These are phyloP conservation scores for Misopates orontium DNA, from an alignment of 257 asterid genomes.

Conservation along the genomic window DNA sequence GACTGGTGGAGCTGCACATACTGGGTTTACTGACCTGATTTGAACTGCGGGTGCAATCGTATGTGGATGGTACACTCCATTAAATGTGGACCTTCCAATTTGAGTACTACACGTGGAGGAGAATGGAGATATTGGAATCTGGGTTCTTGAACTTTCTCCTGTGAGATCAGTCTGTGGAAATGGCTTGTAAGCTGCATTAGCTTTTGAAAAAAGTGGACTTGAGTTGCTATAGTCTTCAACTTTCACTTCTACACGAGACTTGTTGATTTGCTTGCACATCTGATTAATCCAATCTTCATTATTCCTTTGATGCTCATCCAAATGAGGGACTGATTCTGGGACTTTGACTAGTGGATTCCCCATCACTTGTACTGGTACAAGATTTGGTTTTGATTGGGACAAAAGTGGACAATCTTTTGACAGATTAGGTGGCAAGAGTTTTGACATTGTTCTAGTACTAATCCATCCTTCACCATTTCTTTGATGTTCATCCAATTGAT, in stretches of 20 bases:
- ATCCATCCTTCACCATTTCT: too few relatives aligned
- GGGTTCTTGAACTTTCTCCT: too few relatives aligned
- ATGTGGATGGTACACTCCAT: slow-evolving; percentile 24
- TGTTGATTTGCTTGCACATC: slow-evolving; percentile 31
- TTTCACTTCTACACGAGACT: not conserved
- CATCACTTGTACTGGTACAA: not conserved
- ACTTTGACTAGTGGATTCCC: too few relatives aligned
- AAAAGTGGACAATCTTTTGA: slow-evolving; percentile 17
- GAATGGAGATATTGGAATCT: too few relatives aligned
- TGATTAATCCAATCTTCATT: slow-evolving; percentile 33
- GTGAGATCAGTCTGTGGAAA: not conserved
- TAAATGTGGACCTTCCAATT: slow-evolving; percentile 17
- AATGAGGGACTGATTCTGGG: too few relatives aligned
- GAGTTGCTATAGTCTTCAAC: not conserved
- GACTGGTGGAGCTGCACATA: slow-evolving; percentile 52
- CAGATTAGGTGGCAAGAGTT: slow-evolving; percentile 40
- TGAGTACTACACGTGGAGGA: not conserved
- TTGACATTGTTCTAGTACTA: slow-evolving; percentile 35
- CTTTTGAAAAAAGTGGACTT: slow-evolving; percentile 19
- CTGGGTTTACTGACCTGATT: slow-evolving; percentile 57
- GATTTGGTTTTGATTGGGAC: slow-evolving; percentile 18
- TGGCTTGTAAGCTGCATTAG: not conserved
- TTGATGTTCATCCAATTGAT: too few relatives aligned
- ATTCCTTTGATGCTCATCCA: slow-evolving; percentile 13
- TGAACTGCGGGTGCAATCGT: slow-evolving; percentile 59